Evolutionary conservation across 805 yeast species (phyloP), one percentile per base, ranked within the genome.

Genomic region (Ogataea neopini): DNA sequence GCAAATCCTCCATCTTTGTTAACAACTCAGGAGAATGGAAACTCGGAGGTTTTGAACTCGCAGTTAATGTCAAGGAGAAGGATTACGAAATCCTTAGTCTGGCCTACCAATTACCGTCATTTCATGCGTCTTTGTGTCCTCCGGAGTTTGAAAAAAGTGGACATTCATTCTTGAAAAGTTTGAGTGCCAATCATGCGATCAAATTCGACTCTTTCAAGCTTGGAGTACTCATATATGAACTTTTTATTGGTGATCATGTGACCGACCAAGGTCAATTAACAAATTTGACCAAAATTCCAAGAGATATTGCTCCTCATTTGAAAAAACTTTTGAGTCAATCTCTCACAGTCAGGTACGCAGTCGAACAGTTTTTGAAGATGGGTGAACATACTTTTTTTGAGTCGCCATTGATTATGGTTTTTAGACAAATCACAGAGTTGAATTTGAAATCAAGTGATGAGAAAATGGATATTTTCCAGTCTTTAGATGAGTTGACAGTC

Each of bases 21-120:
- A 84, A 79, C 45, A 76, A 73, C 25, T 60, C 72, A 13, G 96
- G 97, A 11, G 95, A 86, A 59, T 88, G 96, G 92, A 84, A 81
- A 49, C 62, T 91, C 22, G 86, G 86, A 49, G 96, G 96, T 1
- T 81, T 90, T 58, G 97, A 91, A 64, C 64, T 84, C 1, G 66
- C 81, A 29, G 74, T 84, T 1, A 76, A 72, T 45, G 61, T 76
- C 36, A 69, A 76, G 4, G 82, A 75, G 15, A 71, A 67, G 42
- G 75, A 76, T 17, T 61, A 68, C 61, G n/a, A 57, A 39, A 33
- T 51, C 18, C 28, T 54, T 50, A 36, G 66, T 64, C 20, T 32
- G 44, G 62, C 57, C 5, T 44, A 43, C 48, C 59, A 18, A 57
- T 64, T 57, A 37, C 63, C 53, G 45, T 61, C 47, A 34, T 64